Percentiles rank a stretch among this genome's conserved stretches.
Conservation (phyloP, 2,329 filamentous ascomycete genomes). For the Dothideomycetes sp. region DNA sequence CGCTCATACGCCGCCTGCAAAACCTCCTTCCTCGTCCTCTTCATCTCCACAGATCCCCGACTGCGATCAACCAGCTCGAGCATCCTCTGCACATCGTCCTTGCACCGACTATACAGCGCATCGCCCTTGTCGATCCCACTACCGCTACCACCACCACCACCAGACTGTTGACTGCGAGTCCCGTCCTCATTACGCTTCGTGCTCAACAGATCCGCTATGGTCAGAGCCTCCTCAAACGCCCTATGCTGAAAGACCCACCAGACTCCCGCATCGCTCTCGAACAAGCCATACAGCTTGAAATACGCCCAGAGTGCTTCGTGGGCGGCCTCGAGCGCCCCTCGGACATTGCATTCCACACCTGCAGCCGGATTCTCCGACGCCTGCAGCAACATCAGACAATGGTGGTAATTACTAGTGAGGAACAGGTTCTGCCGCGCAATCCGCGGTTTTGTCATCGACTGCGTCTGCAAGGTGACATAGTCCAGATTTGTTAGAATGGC, state of each 20-base stretch:
- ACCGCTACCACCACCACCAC: too few species aligned
- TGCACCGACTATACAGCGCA: conserved; percentile 25
- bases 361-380: conserved; percentile 54
- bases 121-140: conserved; percentile 17
- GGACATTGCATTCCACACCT: conserved; percentile 44
- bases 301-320: conserved; percentile 65
- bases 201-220: conserved; percentile 16
- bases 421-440: conserved; percentile 66
- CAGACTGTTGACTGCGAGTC: too few species aligned
- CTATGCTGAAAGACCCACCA: conserved; percentile 82
- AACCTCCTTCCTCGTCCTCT: conserved; percentile 36
- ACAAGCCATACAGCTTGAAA: conserved; percentile 59
- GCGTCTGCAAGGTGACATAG: conserved; percentile 44
- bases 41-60: conserved; percentile 34
- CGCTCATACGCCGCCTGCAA: conserved; percentile 31
- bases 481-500: conserved; percentile 60
- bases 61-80: conserved; percentile 35
- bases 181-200: conserved; percentile 3
- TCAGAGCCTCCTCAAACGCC: conserved; percentile 61
- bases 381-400: conserved; percentile 71
- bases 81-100: conserved; percentile 32
- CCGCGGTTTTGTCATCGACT: conserved; percentile 51
- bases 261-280: conserved; percentile 61
- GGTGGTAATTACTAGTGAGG: conserved; percentile 71
- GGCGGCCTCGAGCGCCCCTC: conserved; percentile 62